Base-by-base conservation (phyloP, 2,329 filamentous ascomycete species). In the Periconia macrospinosa region DNA sequence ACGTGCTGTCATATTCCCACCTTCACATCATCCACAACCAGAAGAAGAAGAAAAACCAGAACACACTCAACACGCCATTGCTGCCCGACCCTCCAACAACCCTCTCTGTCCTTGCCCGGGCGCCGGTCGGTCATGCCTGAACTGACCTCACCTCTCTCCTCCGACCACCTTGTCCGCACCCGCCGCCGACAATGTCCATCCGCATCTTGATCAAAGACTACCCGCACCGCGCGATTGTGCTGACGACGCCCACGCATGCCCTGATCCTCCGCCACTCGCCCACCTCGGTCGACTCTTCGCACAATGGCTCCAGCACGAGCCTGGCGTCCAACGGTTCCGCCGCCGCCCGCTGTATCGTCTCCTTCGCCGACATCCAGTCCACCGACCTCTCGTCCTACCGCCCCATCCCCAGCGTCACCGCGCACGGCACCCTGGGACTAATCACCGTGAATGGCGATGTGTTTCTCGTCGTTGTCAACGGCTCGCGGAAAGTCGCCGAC, bases 401-500 rank as follows among this genome's bases (percentile, higher is more conserved):
- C 42, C 82, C 87, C 13, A 78, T 97, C 54, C 90, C 86, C 30
- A 83, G 86, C 17, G 81, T 90, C 45, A 86, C 87, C 15, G 88
- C 92, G 33, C 87, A 91, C 69, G 93, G 93, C 51, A 97, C 92
- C 0, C 79, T 97, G 44, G 93, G 93, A 1, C 79, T 97, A 57
- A 93, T 97, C 63, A 89, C 91, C 0, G 83, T 96, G 57, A 86
- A 87, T 58, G 83, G 86, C 55, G 91, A 97, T 77, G 87, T 97
- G 14, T 97, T 97, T 71, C 79, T 97, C 15, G 94, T 92, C 56
- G 89, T 97, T 53, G 90, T 97, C 49, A 95, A 90, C 27, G 85
- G 86, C 44, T 89, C 91, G 37, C 83, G 85, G 18, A 86, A 87
- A 57, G 91, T 92, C 6, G 93, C 92, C 15, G 91, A 86, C 1